A percentile compares a stretch with the other conserved stretches of the same genome.
Conservation (phyloP, 768 basidiomycete genomes). For the Hypsizygus marmoreus region DNA sequence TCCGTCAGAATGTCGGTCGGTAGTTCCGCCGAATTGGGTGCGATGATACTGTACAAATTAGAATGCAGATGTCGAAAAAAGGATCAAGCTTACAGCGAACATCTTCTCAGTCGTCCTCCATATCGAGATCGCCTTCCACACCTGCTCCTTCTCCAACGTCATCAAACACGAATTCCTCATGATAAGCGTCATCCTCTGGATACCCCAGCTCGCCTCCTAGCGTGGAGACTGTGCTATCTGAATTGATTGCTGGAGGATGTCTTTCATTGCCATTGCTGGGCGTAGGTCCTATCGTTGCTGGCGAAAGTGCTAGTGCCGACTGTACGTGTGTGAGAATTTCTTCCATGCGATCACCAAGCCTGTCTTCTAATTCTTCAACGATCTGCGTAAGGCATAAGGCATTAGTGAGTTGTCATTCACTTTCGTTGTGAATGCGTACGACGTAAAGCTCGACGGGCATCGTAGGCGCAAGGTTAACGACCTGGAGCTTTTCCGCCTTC, state of each 20-base stretch:
- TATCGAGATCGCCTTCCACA: conserved; percentile 71
- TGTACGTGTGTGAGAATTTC: conserved; percentile 65
- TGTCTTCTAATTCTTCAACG: conserved; percentile 88
- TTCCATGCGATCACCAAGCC: conserved; percentile 70
- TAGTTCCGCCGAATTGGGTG: too few species aligned
- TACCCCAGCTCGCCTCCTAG: conserved; percentile 1
- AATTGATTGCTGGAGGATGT: not conserved
- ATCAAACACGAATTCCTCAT: conserved; percentile 61
- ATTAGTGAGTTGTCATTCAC: not conserved
- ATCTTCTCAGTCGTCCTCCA: conserved; percentile 63
- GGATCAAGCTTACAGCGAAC: too few species aligned
- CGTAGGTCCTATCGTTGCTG: conserved; percentile 5
- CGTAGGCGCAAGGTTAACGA: conserved; percentile 88
- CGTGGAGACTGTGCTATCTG: not conserved
- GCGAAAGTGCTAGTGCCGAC: conserved; percentile 32
- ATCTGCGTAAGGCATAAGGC: conserved; percentile 49
- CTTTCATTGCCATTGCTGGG: not conserved
- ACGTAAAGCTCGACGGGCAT: conserved; percentile 86
- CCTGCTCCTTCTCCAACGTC: conserved; percentile 68
- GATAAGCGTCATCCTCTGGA: conserved; percentile 30
- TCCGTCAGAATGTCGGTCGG: too few species aligned
- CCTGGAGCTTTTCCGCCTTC: conserved; percentile 89
- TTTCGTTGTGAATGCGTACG: conserved; percentile 44
- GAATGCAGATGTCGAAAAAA: too few species aligned
- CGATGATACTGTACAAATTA: too few species aligned